Evolutionary conservation across 768 basidiomycete genomes (phyloP).

Genomic region (Pleurotus eryngii): DNA sequence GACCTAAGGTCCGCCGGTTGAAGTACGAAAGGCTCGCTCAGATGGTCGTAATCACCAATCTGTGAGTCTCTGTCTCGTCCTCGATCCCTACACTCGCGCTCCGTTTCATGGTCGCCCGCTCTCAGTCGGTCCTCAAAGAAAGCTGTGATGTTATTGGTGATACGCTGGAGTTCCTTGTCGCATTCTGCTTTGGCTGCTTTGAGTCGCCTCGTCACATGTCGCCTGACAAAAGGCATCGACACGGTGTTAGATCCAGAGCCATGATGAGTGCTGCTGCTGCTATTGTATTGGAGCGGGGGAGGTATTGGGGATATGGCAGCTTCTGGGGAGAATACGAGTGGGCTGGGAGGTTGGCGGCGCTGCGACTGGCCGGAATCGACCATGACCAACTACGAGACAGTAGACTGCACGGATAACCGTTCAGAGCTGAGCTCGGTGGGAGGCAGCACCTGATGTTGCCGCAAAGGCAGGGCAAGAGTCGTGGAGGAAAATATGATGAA

Average conservation of each 20-base stretch:
- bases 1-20: slow-evolving; percentile 56
- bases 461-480: slow-evolving; percentile 10
- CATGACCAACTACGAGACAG: slow-evolving; percentile 32
- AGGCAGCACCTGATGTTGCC: slow-evolving; percentile 13
- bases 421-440: slow-evolving; percentile 5
- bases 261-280: slow-evolving; percentile 31
- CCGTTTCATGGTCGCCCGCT: slow-evolving; percentile 58
- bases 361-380: slow-evolving; percentile 43
- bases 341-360: slow-evolving; percentile 69
- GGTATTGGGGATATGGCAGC: slow-evolving; percentile 52
- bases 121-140: slow-evolving; percentile 92
- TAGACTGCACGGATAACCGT: slow-evolving; percentile 10
- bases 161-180: slow-evolving; percentile 92
- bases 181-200: slow-evolving; percentile 94
- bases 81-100: slow-evolving; percentile 58
- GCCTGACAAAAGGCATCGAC: slow-evolving; percentile 88
- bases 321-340: slow-evolving; percentile 76
- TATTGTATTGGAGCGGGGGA: slow-evolving; percentile 38
- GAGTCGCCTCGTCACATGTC: slow-evolving; percentile 91
- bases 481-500: slow-evolving; percentile 17
- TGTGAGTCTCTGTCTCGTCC: slow-evolving; percentile 50
- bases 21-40: slow-evolving; percentile 61
- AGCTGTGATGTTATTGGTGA: slow-evolving; percentile 89
- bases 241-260: slow-evolving; percentile 70
- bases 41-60: slow-evolving; percentile 48